Evolutionary conservation across 768 basidiomycete species (phyloP).

Genomic region (Rhodosporidiobolus sp.): DNA sequence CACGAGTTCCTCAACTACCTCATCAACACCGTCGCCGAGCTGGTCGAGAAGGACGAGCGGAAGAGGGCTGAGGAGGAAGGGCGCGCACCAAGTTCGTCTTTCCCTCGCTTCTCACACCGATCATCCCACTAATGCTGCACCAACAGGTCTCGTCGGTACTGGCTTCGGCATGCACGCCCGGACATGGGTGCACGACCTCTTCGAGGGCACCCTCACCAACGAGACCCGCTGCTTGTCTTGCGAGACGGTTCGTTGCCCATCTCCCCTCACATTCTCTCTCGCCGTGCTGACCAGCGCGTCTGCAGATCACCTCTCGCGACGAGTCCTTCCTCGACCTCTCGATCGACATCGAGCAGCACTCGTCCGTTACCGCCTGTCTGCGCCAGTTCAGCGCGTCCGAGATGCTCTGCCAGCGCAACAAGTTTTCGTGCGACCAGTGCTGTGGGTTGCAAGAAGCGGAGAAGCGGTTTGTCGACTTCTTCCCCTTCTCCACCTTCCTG

Average conservation of each 20-base stretch:
- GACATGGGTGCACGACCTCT: conserved; percentile 86
- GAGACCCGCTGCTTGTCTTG: conserved; percentile 97
- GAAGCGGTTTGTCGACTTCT: conserved; percentile 65
- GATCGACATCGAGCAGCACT: conserved; percentile 97
- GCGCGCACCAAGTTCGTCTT: conserved; percentile 52
- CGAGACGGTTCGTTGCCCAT: conserved; percentile 71
- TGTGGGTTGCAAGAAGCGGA: conserved; percentile 97
- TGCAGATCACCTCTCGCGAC: conserved; percentile 81
- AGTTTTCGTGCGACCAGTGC: conserved; percentile 96
- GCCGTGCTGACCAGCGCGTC: background rate
- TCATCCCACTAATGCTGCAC: background rate
- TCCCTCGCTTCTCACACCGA: conserved; percentile 50
- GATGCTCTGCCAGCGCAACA: conserved; percentile 97
- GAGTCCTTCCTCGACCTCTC: conserved; percentile 98
- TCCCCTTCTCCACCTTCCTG: background rate
- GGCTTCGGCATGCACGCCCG: conserved; percentile 43
- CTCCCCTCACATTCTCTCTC: background rate
- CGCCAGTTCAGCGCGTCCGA: conserved; percentile 95
- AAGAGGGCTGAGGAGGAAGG: conserved; percentile 28
- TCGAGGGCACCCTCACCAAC: conserved; percentile 89
- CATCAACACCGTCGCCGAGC: conserved; percentile 83
- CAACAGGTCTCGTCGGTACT: conserved; percentile 45
- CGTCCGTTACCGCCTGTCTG: conserved; percentile 91
- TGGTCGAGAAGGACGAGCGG: conserved; percentile 42
- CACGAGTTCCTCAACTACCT: conserved; percentile 97